phyloP scores from a whole-genome alignment of 2,329 filamentous ascomycete species.

The Lachnellula willkommii region DNA sequence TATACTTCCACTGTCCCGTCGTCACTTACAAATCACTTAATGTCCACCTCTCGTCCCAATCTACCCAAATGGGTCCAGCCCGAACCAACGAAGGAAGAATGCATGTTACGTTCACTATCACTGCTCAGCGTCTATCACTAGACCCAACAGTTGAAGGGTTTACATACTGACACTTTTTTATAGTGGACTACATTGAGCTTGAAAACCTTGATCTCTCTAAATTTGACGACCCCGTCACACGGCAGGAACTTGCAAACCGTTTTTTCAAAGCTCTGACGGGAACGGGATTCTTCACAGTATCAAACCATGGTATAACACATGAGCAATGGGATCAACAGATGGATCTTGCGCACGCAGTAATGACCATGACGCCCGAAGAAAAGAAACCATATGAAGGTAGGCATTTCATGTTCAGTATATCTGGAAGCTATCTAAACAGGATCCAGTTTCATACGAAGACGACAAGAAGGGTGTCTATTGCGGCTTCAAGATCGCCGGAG shows the following conservation, averaged over 20 bases:
- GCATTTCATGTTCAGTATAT: not conserved
- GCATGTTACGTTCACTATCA: too few relatives aligned
- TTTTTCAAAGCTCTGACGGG: constrained; percentile 44
- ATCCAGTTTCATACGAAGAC: constrained; percentile 16
- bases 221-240: constrained; percentile 44
- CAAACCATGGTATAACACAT: constrained; percentile 49
- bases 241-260: constrained; percentile 44
- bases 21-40: too few relatives aligned
- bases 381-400: constrained; percentile 31
- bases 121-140: too few relatives aligned
- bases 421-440: too few relatives aligned
- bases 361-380: constrained; percentile 26
- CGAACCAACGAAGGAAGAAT: too few relatives aligned
- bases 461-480: constrained; percentile 29
- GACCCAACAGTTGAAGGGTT: too few relatives aligned
- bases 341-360: constrained; percentile 26
- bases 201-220: constrained; percentile 46
- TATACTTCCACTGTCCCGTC: too few relatives aligned
- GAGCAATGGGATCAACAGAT: constrained; percentile 27
- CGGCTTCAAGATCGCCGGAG: constrained; percentile 29
- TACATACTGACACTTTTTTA: too few relatives aligned
- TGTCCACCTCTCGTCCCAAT: too few relatives aligned
- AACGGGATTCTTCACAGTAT: constrained; percentile 55
- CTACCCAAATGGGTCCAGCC: too few relatives aligned
- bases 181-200: constrained; percentile 44